Evolutionary conservation across 305 asterid genomes (phyloP), one percentile per base, ranked within the genome.

Genomic region (Salvia sclarea): DNA sequence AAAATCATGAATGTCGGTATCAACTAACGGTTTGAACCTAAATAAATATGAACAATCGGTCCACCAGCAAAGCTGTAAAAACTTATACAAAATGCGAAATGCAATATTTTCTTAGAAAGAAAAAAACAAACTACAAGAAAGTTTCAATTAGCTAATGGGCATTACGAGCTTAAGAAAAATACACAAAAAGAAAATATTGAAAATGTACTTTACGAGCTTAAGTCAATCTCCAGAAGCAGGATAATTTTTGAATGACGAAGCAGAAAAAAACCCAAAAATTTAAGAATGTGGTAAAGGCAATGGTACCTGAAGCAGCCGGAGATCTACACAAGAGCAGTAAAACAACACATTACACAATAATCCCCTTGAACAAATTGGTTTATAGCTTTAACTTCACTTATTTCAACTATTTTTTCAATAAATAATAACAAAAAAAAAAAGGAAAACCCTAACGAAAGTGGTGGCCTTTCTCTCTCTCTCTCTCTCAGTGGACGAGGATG

Each of bases 401-500:
- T 37, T 48, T 57, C 11, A 25, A 28, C 53, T 38, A 60, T 10
- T 61, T 44, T 70, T 53, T 25, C 3, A 20, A 66, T 60, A 3
- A 28, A 28, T 47, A 40, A 44, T 8, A 18, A 44, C 59, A 49
- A 53, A 59, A 35, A 6, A 35, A 10, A 69, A 43, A 17, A 3
- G 24, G 47, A 64, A 61, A 70, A 62, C 78, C 72, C 78, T 44
- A 69, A 48, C 43, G 57, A 47, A 48, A 43, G 17, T 14, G 69
- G 47, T 38, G 56, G 68, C 72, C 54, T 71, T 72, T 9, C 64
- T 70, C 69, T 22, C 73, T 64, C 69, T 67, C 79, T 57, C 66
- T 63, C 49, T 28, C 68, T 80, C 79, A 79, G 84, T 76, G 83
- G 81, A 80, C 76, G 71, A 28, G 73, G 80, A 83, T 75, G 72